A percentile compares a stretch with the other conserved stretches of the same genome.
Conservation (phyloP, 208 protist genomes). For the Leishmania aethiopica region DNA sequence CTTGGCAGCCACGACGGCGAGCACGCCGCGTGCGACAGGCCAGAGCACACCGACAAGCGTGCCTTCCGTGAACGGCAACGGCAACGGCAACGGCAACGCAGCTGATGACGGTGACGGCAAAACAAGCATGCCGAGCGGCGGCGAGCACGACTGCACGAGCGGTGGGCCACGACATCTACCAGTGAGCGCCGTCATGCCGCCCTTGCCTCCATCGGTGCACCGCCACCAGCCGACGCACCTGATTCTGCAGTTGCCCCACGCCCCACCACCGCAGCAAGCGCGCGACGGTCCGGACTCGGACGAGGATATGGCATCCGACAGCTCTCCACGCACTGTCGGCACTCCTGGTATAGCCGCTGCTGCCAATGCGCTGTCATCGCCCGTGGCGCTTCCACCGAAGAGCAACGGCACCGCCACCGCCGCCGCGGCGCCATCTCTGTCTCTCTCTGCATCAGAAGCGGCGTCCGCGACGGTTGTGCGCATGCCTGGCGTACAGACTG, state of each 20-base stretch:
- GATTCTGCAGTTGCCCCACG: conserved; percentile 16
- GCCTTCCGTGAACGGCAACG: not conserved
- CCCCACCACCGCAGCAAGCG: not conserved
- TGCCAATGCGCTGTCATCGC: not conserved
- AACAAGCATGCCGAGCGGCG: not conserved
- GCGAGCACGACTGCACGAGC: not conserved
- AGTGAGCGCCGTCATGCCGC: conserved; percentile 11
- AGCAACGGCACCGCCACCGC: not conserved
- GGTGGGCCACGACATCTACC: not conserved
- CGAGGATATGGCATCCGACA: not conserved
- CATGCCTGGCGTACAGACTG: not conserved
- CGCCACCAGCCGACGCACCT: conserved; percentile 27
- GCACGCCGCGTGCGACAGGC: not conserved
- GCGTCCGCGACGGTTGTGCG: not conserved
- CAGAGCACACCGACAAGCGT: not conserved
- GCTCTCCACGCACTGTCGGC: not conserved
- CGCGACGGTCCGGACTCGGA: not conserved
- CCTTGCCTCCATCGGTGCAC: conserved; percentile 23
- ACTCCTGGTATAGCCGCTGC: not conserved
- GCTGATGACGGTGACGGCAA: not conserved
- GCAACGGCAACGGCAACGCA: not conserved
- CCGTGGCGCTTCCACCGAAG: not conserved
- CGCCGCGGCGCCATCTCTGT: not conserved
- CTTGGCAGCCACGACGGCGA: not conserved
- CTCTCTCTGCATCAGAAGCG: not conserved